Evolutionary conservation across 2,329 filamentous ascomycete genomes (phyloP).

Genomic region (Diaporthe nobilis): DNA sequence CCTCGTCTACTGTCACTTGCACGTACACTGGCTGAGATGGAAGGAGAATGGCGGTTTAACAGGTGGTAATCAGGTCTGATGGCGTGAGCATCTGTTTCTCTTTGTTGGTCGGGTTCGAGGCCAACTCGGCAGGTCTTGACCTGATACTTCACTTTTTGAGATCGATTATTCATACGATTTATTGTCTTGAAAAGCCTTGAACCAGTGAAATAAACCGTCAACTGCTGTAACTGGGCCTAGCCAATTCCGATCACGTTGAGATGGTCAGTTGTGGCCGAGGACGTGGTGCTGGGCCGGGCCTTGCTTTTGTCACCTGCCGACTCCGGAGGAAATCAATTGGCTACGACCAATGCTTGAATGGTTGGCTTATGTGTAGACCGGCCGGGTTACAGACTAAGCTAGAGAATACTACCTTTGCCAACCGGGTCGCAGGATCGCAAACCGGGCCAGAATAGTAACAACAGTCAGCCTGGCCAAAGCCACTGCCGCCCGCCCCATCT

Average conservation of each 20-base stretch:
- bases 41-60: constrained; percentile 41
- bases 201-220: neutral
- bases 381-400: neutral
- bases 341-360: neutral
- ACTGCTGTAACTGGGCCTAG: neutral
- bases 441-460: neutral
- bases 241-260: neutral
- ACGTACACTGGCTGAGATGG: constrained; percentile 56
- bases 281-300: neutral
- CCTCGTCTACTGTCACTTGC: constrained; percentile 44
- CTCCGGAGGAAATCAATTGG: neutral
- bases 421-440: neutral
- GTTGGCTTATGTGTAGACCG: neutral
- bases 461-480: neutral
- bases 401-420: neutral
- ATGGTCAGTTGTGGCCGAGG: neutral
- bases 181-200: neutral
- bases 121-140: neutral
- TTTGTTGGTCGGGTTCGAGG: neutral
- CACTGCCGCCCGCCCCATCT: neutral
- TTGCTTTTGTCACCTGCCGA: neutral
- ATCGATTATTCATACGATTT: neutral
- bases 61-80: neutral
- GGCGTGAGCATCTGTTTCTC: neutral
- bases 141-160: neutral